Evolutionary conservation across 2,329 filamentous ascomycete species (phyloP), one percentile per base, ranked within the genome.

Genomic region (Sphaerostilbella broomeana): DNA sequence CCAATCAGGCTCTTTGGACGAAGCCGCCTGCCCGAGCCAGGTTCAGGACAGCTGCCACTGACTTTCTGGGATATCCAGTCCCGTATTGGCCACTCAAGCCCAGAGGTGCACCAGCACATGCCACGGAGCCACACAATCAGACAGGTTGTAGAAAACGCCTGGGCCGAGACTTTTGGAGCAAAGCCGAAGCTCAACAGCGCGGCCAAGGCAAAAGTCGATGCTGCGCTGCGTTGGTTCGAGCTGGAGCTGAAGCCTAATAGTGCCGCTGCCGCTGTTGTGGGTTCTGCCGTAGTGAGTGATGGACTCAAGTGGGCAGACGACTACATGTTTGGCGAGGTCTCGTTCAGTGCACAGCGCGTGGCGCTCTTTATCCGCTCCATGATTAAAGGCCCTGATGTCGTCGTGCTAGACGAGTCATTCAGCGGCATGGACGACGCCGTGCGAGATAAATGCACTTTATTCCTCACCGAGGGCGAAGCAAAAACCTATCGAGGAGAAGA

Each of bases 61-160:
- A 94, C 86, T 0, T 84, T 95, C 43, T 97, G 94, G 70, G 89
- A 97, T 47, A 78, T 98, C 6, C 92, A 97, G 59, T 73, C 80
- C 1, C 81, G 86, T 17, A 86, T 98, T 48, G 92, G 92, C 9
- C 89, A 97, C 59, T 92, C 88, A 0, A 94, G 86, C 45, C 92
- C 92, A 0, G 92, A 97, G 58, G 84, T 97, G 4, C 89, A 97
- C 54, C 81, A 86, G 37, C 88, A 94, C 60, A 95, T 97, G 65
- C 90, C 92, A 1, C 81, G 82, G 34, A 70, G 75, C 24, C 68
- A 95, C 32, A 82, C 80, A 0, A 65, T 95, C 8, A 76, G 86
- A 2, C 73, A 82, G 35, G 75, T 86, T 0, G 59, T 98, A 1
- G 86, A 92, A 56, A 90, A 82, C 35, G 88, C 90, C 0, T 97